These are phyloP conservation scores for Vaccinium vitisidaea DNA, from an alignment of 148 eudicot species.

Conservation along the genomic window DNA sequence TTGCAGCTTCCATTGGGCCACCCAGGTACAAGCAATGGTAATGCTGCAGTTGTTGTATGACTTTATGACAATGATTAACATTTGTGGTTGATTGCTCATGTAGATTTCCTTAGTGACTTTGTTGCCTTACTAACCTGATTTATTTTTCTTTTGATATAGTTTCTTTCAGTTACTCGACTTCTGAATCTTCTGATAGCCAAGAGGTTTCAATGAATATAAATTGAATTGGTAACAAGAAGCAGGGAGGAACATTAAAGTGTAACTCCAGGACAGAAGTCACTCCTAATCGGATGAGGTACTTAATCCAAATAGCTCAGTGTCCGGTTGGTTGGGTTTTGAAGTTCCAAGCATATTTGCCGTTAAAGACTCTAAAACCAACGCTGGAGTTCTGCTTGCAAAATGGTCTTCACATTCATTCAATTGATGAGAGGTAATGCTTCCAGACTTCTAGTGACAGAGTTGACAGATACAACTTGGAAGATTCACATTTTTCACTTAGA, in stretches of 20 bases:
- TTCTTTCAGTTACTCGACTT: conserved; percentile 68
- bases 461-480: neutral
- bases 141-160: conserved; percentile 37
- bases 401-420: conserved; percentile 84
- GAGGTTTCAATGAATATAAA: conserved; percentile 87
- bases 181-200: conserved; percentile 51
- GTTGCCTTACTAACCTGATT: neutral
- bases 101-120: neutral
- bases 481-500: conserved; percentile 1
- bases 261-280: conserved; percentile 72
- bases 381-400: conserved; percentile 98
- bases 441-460: neutral
- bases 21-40: no score
- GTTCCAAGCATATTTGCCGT: neutral
- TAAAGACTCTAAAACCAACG: conserved; percentile 8
- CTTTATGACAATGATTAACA: no score
- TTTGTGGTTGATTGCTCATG: neutral
- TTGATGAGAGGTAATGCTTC: conserved; percentile 82
- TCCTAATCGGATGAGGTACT: conserved; percentile 86
- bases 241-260: conserved; percentile 70
- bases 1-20: no score
- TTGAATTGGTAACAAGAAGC: conserved; percentile 74
- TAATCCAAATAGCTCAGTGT: conserved; percentile 1
- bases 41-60: no score
- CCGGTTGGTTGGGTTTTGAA: neutral